Conservation (phyloP, 768 basidiomycete genomes). For the Collybia nuda region DNA sequence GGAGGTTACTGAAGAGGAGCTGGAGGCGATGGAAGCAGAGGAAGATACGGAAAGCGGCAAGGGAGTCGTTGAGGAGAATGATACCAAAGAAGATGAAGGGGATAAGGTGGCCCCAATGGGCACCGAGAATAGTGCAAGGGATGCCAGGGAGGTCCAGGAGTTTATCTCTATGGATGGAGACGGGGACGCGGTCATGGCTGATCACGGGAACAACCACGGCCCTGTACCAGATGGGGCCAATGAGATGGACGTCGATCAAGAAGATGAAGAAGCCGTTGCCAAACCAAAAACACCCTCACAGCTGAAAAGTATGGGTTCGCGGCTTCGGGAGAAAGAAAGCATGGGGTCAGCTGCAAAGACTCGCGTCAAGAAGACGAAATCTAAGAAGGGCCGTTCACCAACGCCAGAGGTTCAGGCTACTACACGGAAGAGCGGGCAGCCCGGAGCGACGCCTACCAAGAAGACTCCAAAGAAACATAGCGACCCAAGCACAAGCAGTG, state of each 20-base stretch:
- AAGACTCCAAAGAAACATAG: background rate
- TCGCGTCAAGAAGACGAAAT: conserved; percentile 15
- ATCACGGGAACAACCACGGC: background rate
- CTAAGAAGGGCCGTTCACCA: conserved; percentile 7
- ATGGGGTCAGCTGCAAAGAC: conserved; percentile 17
- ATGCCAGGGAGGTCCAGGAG: conserved; percentile 27
- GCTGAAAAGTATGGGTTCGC: conserved; percentile 12
- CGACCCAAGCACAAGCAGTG: conserved; percentile 5
- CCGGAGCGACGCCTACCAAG: conserved; percentile 5
- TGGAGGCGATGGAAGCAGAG: conserved; percentile 20
- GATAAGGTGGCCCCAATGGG: conserved; percentile 16
- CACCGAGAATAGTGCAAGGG: conserved; percentile 28
- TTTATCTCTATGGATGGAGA: conserved; percentile 10
- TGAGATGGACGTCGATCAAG: conserved; percentile 6
- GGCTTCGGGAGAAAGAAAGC: conserved; percentile 15
- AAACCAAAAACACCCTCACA: conserved; percentile 8
- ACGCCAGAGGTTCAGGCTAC: conserved; percentile 5
- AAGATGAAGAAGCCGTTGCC: conserved; percentile 3
- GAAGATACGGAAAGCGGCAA: conserved; percentile 16
- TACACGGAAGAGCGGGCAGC: conserved; percentile 11
- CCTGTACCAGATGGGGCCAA: background rate
- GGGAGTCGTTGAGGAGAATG: conserved; percentile 12
- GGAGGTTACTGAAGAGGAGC: conserved; percentile 22
- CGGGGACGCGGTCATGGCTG: conserved; percentile 7
- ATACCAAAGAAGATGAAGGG: conserved; percentile 6